phyloP scores from a whole-genome alignment of 805 yeast species.

The Kuraishia molischiana region DNA sequence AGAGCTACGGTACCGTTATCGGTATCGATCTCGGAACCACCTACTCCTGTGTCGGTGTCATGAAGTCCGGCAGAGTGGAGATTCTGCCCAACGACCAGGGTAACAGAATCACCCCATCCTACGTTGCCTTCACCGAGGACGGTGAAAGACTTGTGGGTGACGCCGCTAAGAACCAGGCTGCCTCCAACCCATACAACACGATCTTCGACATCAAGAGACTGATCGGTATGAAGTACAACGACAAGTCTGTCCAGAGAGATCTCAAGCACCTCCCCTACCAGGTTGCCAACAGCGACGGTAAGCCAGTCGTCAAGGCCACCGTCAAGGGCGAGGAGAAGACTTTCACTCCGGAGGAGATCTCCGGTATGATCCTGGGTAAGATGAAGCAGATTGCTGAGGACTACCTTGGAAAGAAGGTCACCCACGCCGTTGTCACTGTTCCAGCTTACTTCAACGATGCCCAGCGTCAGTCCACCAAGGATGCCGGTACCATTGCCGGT shows the following conservation, averaged over 20 bases:
- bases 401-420: slow-evolving; percentile 73
- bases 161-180: slow-evolving; percentile 98
- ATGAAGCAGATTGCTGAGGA: slow-evolving; percentile 93
- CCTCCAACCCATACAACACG: slow-evolving; percentile 90
- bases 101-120: slow-evolving; percentile 96
- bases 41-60: slow-evolving; percentile 90
- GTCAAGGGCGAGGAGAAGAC: slow-evolving; percentile 79
- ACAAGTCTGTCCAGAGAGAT: slow-evolving; percentile 70
- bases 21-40: slow-evolving; percentile 98
- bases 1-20: slow-evolving; percentile 14
- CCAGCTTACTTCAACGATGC: slow-evolving; percentile 94
- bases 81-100: slow-evolving; percentile 97
- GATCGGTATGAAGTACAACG: slow-evolving; percentile 76
- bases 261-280: slow-evolving; percentile 86
- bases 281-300: slow-evolving; percentile 67
- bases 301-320: slow-evolving; percentile 83
- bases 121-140: slow-evolving; percentile 91
- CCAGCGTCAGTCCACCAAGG: slow-evolving; percentile 91
- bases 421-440: slow-evolving; percentile 87
- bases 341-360: slow-evolving; percentile 91
- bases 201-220: slow-evolving; percentile 94
- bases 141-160: slow-evolving; percentile 88
- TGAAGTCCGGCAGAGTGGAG: slow-evolving; percentile 80
- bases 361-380: slow-evolving; percentile 85
- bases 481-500: slow-evolving; percentile 90